Percentiles rank a stretch among this genome's conserved stretches.
Evolutionary conservation across 768 basidiomycete species (phyloP).

Genomic region (Cystobasidium ongulense): DNA sequence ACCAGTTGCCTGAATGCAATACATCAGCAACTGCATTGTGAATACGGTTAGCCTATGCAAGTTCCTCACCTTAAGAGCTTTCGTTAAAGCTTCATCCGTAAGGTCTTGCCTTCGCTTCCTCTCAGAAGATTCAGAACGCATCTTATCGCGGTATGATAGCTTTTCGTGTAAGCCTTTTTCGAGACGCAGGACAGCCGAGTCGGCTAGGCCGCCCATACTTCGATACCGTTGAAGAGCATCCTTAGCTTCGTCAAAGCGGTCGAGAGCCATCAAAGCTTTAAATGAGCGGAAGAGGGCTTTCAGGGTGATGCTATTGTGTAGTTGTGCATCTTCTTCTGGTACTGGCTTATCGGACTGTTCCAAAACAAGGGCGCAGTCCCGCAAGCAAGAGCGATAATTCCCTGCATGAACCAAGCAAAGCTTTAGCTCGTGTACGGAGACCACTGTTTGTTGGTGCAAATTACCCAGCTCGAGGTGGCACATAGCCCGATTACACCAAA

Average conservation of each 20-base stretch:
- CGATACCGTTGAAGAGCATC: conserved; percentile 72
- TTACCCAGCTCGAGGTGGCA: conserved; percentile 80
- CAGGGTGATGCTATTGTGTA: conserved; percentile 56
- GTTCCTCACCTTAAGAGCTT: conserved; percentile 59
- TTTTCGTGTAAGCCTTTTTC: conserved; percentile 52
- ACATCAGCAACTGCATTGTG: background rate
- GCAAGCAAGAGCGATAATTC: conserved; percentile 77
- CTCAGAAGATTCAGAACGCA: conserved; percentile 43
- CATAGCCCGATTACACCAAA: conserved; percentile 83
- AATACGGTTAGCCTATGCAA: background rate
- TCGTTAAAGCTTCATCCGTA: conserved; percentile 52
- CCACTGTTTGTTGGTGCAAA: too few relatives aligned
- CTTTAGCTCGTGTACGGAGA: background rate
- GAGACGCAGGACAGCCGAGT: conserved; percentile 32
- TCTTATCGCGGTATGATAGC: conserved; percentile 39
- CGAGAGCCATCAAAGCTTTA: conserved; percentile 64
- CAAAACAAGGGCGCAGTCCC: conserved; percentile 71
- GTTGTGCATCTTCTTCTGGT: conserved; percentile 33
- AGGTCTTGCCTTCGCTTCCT: conserved; percentile 45
- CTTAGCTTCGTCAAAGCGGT: conserved; percentile 66
- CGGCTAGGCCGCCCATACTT: conserved; percentile 50
- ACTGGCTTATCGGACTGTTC: conserved; percentile 7
- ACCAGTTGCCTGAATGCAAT: background rate
- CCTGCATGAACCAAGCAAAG: conserved; percentile 49
- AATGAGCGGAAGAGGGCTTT: conserved; percentile 86